Evolutionary conservation across 495 filamentous ascomycete species (phyloP), one percentile per base, ranked within the genome.

Genomic region (Penicillium flavigenum): DNA sequence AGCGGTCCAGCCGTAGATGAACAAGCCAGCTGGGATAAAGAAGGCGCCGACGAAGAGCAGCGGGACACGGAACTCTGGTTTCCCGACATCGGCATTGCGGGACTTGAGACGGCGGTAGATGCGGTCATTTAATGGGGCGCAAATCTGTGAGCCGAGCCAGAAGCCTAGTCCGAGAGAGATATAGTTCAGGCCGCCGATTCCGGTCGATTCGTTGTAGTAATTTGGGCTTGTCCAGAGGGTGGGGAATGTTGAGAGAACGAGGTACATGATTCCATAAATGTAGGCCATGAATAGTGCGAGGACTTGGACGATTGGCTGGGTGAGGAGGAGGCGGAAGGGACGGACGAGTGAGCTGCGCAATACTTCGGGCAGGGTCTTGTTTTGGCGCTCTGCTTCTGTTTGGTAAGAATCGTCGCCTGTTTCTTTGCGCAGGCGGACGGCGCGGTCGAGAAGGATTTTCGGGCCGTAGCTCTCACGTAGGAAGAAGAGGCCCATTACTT

Each of bases 1-100:
- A n/a, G n/a, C n/a, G n/a, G 81, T 78, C 87, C 87, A 91, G 44
- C 85, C 88, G 71, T 91, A 93, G 58, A 84, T 78, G 58, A 92
- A 82, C 5, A 92, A 67, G 0, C 89, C 88, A 4, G 77, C 58
- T 0, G 88, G 88, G 9, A 85, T 72, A 10, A 88, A 61, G 5
- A 88, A 17, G 1, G 82, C 76, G 2, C 81, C 82, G 9, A 83
- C 74, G 31, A 76, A 64, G 68, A 88, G 84, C 16, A 90, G 76
- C 0, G 86, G 88, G 0, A 87, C 76, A 16, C 89, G 79, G 69
- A 85, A 90, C 65, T 92, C 88, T 0, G 88, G 88, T 1, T 63
- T 67, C 0, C 84, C 85, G 19, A 77, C 65, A 46, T 73, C 76
- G 61, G 79, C 79, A 65, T 88, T 84, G 26, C 76, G 75, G 19